phyloP scores from a whole-genome alignment of 73 alveolate species.

The Uronychia binucleata region DNA sequence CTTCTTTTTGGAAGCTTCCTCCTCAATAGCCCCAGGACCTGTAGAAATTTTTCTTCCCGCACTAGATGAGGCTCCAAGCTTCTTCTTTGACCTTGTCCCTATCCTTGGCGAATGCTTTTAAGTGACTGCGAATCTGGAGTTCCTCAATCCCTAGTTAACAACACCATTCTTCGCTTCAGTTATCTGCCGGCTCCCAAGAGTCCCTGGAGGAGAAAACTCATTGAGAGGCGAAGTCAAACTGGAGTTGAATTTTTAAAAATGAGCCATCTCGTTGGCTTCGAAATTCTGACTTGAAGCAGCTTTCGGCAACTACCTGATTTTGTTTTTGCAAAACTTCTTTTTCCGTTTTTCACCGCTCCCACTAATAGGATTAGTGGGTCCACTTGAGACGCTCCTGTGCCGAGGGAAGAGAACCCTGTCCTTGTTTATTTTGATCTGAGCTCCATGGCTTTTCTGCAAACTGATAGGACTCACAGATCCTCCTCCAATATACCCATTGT shows the following conservation, averaged over 20 bases:
- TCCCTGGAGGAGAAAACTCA: too few relatives aligned
- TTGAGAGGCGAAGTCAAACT: too few relatives aligned
- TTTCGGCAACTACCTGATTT: background rate
- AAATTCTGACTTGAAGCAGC: too few relatives aligned
- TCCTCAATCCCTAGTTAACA: background rate
- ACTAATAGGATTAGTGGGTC: background rate
- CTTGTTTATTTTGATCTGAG: background rate
- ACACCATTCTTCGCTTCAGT: too few relatives aligned
- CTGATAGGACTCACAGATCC: background rate
- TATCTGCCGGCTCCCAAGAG: too few relatives aligned
- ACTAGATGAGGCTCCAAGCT: background rate
- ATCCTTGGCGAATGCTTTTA: background rate
- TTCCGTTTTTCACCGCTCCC: background rate
- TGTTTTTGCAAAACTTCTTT: background rate
- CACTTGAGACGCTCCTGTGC: background rate
- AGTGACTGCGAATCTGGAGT: background rate
- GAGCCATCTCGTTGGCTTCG: too few relatives aligned
- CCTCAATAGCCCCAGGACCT: background rate
- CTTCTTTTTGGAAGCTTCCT: background rate
- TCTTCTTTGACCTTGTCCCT: background rate
- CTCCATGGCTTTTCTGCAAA: too few relatives aligned
- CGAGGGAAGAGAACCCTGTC: background rate
- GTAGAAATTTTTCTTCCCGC: background rate
- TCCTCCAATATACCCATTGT: background rate
- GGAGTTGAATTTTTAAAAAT: too few relatives aligned